A percentile compares a stretch with the other conserved stretches of the same genome.
phyloP scores from a whole-genome alignment of 164 flowering plant species.

The Magnolia officinalis region DNA sequence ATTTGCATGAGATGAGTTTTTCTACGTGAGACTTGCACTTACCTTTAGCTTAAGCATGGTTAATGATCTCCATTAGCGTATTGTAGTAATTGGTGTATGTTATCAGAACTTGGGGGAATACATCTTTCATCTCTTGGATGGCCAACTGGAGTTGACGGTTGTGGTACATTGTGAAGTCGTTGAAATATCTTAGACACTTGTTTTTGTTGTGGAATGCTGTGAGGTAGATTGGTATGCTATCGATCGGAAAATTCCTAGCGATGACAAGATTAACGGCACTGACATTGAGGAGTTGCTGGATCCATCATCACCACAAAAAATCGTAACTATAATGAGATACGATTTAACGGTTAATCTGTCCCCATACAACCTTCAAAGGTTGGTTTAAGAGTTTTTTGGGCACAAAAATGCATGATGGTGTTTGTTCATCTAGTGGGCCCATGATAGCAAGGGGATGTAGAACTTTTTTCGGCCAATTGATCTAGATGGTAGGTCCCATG shows the following conservation, averaged over 20 bases:
- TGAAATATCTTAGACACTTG: conserved; percentile 3
- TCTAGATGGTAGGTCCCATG: neutral
- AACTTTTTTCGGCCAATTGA: neutral
- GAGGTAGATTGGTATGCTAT: conserved; percentile 6
- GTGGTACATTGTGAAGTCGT: conserved; percentile 1
- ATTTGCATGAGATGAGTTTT: neutral
- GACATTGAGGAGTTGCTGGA: neutral
- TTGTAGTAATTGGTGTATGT: conserved; percentile 1
- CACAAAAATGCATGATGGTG: too few relatives aligned
- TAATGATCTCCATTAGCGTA: neutral
- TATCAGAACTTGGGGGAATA: neutral
- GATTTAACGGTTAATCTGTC: neutral
- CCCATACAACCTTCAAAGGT: neutral
- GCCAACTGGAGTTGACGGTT: neutral
- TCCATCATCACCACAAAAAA: neutral
- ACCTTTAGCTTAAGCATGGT: neutral
- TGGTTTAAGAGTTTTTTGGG: neutral
- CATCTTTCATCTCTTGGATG: neutral
- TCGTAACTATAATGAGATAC: neutral
- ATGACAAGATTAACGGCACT: neutral
- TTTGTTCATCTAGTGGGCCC: too few relatives aligned
- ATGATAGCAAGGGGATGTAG: too few relatives aligned
- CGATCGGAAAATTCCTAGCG: conserved; percentile 6
- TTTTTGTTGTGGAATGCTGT: neutral
- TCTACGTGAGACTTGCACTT: neutral